phyloP scores from a whole-genome alignment of 73 alveolate species.

The Symbiodinium pilosum region DNA sequence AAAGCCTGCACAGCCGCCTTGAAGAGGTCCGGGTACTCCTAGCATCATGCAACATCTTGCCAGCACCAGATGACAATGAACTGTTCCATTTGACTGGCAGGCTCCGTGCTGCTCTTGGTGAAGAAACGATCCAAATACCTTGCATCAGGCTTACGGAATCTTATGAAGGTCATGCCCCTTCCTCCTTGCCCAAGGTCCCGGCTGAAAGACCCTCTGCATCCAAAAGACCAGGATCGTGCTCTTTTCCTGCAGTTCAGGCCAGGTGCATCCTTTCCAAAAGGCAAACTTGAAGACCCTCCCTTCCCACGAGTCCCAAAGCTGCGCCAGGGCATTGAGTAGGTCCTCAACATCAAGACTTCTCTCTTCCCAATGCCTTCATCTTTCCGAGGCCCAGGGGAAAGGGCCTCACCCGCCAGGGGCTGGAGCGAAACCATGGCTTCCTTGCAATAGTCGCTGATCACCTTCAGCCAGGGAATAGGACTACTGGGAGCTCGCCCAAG shows the following conservation, averaged over 20 bases:
- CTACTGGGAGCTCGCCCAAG: background rate
- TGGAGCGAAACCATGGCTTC: constrained; percentile 21
- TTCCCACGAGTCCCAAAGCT: constrained; percentile 13
- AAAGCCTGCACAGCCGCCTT: constrained; percentile 81
- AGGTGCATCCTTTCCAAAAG: too few species aligned
- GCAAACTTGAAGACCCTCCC: too few species aligned
- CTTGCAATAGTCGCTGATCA: constrained; percentile 54
- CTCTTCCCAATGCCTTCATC: too few species aligned
- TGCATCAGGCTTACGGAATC: background rate
- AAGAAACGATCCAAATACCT: constrained; percentile 83
- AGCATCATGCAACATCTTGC: background rate
- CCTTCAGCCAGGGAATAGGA: background rate
- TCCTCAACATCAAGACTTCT: too few species aligned
- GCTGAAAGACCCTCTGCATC: constrained; percentile 94
- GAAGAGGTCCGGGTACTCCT: constrained; percentile 76
- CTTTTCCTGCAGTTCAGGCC: background rate
- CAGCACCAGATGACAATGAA: background rate
- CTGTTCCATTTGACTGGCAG: background rate
- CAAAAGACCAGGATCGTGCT: constrained; percentile 85
- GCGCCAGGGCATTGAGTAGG: constrained; percentile 41
- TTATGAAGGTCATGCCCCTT: background rate
- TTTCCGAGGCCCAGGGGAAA: too few species aligned
- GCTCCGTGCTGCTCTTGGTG: constrained; percentile 93
- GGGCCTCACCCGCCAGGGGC: constrained; percentile 50
- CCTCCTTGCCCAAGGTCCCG: background rate